Evolutionary conservation across 139 green algal genomes (phyloP), one percentile per base, ranked within the genome.

Genomic region (Desmodesmus armatus): DNA sequence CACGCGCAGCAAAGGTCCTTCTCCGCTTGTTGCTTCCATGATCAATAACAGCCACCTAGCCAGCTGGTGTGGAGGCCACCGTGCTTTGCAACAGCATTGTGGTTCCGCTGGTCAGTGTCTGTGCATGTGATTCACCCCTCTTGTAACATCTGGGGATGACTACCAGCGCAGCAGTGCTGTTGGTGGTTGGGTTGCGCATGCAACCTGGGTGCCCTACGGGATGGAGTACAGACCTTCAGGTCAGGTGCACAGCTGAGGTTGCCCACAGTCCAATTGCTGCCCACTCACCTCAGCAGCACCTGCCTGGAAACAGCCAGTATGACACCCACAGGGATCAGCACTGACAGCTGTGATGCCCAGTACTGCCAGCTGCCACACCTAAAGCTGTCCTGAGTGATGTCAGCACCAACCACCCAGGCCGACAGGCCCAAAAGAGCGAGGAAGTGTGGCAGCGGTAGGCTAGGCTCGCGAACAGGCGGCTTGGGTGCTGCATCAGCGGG

Each of bases 301-400:
- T 73, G 76, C 37, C 76, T 51, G 39, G 72, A 82, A 17, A 93
- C 55, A 6, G 87, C 80, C 9, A 88, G 71, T 63, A 88, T 89
- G 11, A 80, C 49, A 27, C 1, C n/a, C 1, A 69, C 37, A 0
- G 60, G n/a, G n/a, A 37, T 9, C 60, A 69, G 60, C 60, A 69
- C 60, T 21, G 60, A 69, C 60, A 69, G 60, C 27, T n/a, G 27
- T 1, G 87, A 53, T 35, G 80, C 33, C 91, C 91, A 94, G 83
- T 93, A 94, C 33, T 58, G 35, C 37, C 58, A 58, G 2, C 83
- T 88, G 25, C 85, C 87, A 82, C 91, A 94, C 11, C 19, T 15
- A 21, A 85, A 70, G 6, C 62, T 76, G 41, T 35, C 43, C 43
- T 88, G 67, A 29, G 25, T 37, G 23, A 84, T 78, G 63, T 88